Evolutionary conservation across 352 stramenopile species (phyloP), one percentile per base, ranked within the genome.

Genomic region (Globisporangium uncinulatum): DNA sequence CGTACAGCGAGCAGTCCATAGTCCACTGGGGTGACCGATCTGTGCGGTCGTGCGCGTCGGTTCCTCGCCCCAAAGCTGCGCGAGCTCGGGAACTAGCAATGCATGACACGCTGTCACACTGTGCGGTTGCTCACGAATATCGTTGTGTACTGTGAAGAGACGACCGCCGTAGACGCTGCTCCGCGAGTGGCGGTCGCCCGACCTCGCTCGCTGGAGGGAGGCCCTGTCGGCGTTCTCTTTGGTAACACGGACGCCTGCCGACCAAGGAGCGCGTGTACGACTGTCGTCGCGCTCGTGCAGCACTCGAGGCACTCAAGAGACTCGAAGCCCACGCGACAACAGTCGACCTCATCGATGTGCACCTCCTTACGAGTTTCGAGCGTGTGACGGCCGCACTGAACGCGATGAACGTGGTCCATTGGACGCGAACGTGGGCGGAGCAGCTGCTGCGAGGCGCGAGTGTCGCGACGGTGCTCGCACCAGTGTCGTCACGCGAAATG

Each of bases 1-100:
- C 97, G 70, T 99, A 97, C 32, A 99, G 84, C 59, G 99, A 65
- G 57, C 91, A 99, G 62, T 99, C 81, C 34, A 95, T n/a, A n/a
- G n/a, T n/a, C n/a, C n/a, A n/a, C n/a, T n/a, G n/a, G n/a, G n/a
- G n/a, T n/a, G n/a, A n/a, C n/a, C n/a, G n/a, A n/a, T n/a, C n/a
- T 98, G 36, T 83, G 96, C 7, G 74, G 76, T 1, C 93, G 96
- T 59, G 86, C 87, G 21, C 79, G 88, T 34, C 66, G 94, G 15
- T 98, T 98, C 59, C 74, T 98, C 46, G 74, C 79, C 49, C 87
- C 82, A 43, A 69, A 98, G 5, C 62, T 99, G 44, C 65, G 67
- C 13, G 95, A 99, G 57, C 74, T 99, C 19, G 80, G 67, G 15
- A 97, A 97, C 67, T 99, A 93, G 94, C 86, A 92, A 57, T 74